Evolutionary conservation across 1,284 basidiomycete species (phyloP).

Genomic region (Tremellales sp.): DNA sequence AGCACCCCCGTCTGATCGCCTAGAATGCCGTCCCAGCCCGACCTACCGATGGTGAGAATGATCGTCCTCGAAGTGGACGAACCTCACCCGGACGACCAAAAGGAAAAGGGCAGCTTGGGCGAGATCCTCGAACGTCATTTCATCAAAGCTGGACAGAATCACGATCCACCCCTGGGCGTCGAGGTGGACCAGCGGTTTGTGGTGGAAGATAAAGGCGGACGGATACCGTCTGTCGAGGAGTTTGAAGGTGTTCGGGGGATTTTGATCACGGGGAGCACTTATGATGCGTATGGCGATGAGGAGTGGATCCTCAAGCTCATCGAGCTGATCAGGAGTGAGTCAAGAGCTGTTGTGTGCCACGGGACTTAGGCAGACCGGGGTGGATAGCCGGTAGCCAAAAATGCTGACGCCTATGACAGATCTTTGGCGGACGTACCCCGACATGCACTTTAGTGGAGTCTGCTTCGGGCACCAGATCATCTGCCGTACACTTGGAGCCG

Average conservation of each 20-base stretch:
- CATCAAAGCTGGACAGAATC: conserved; percentile 6
- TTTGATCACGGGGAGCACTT: conserved; percentile 16
- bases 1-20: too few relatives aligned
- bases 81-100: conserved; percentile 13
- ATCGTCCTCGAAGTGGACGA: conserved; percentile 17
- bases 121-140: conserved; percentile 16
- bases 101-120: conserved; percentile 9
- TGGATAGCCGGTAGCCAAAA: background rate
- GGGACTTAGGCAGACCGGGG: too few relatives aligned
- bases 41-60: conserved; percentile 6
- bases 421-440: conserved; percentile 8
- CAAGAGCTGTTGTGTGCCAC: too few relatives aligned
- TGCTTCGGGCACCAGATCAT: conserved; percentile 17
- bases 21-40: too few relatives aligned
- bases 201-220: conserved; percentile 13
- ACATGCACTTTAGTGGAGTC: conserved; percentile 12
- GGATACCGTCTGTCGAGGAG: conserved; percentile 9
- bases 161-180: conserved; percentile 15
- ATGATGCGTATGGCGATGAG: conserved; percentile 17
- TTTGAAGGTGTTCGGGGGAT: conserved; percentile 10
- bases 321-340: conserved; percentile 9
- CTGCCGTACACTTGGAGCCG: conserved; percentile 8
- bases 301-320: conserved; percentile 13
- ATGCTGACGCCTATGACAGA: conserved; percentile 3
- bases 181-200: conserved; percentile 13